Base-by-base conservation (phyloP, 2,329 filamentous ascomycete genomes). In the Penicillium sp. region DNA sequence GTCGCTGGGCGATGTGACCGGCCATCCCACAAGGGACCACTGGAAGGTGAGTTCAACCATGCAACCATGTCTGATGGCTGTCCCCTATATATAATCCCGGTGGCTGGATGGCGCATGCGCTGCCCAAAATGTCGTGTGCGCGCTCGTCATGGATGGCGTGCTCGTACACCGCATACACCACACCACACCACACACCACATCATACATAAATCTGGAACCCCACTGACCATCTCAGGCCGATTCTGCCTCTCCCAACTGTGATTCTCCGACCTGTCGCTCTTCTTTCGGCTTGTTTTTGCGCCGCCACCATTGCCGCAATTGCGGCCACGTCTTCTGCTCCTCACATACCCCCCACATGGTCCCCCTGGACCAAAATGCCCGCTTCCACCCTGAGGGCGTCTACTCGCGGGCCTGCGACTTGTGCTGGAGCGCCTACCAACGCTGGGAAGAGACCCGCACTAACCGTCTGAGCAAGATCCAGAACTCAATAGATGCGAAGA, bases 261-360 rank as follows among this genome's bases (percentile, higher is more conserved):
- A 82, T 64, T 80, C 79, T 8, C 77, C 79, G 3, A 78, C 80
- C 51, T 87, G 84, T 69, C 77, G 79, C 43, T 78, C 78, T 34
- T 75, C 78, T 17, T 87, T 87, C 65, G 79, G 80, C 37, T 76
- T 86, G 64, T 84, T 84, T 70, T 76, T 81, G 44, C 83, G 84
- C 44, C 83, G 84, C 51, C 84, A 87, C 64, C 84, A 87, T 70
- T 87, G 84, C 69, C 81, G 84, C 51, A 84, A 85, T 61, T 87
- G 84, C 60, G 84, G 84, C 36, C 80, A 85, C 61, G 80, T 87
- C 62, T 86, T 86, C 66, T 87, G 84, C 71, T 78, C 79, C 53
- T 75, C 78, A 27, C 84, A 87, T 71, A 81, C 80, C 43, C 73
- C 77, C 39, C 75, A 80, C 63, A 70, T 73, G 42, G 81, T 87